Conservation (phyloP, 2,329 filamentous ascomycete genomes). For the Ophiobolus disseminans region DNA sequence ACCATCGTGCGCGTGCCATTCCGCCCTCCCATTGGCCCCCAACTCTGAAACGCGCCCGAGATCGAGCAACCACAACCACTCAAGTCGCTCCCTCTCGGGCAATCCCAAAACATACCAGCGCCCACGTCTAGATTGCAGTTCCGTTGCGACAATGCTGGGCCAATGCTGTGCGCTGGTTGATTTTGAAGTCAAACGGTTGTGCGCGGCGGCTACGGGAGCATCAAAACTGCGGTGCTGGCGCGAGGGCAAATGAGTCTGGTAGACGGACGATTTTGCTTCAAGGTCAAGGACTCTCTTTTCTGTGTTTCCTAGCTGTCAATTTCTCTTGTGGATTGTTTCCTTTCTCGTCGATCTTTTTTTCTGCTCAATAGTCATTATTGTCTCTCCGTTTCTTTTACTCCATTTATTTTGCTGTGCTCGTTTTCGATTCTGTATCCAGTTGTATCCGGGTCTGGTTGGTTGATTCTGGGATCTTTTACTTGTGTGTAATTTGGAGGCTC, state of each 20-base stretch:
- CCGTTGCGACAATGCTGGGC: constrained; percentile 34
- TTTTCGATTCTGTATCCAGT: constrained; percentile 31
- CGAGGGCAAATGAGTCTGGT: constrained; percentile 34
- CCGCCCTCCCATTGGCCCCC: constrained; percentile 29
- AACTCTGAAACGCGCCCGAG: constrained; percentile 34
- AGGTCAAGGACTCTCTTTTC: constrained; percentile 24
- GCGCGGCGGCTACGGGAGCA: constrained; percentile 47
- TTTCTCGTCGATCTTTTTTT: constrained; percentile 42
- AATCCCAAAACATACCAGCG: constrained; percentile 26
- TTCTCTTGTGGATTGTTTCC: constrained; percentile 28
- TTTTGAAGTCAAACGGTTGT: constrained; percentile 47
- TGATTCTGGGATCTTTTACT: constrained; percentile 15
- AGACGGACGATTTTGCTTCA: too few species aligned
- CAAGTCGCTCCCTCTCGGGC: constrained; percentile 25
- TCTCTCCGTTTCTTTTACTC: constrained; percentile 14
- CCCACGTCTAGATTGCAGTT: constrained; percentile 33
- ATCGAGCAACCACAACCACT: constrained; percentile 38
- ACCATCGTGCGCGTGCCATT: too few species aligned
- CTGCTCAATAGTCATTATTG: constrained; percentile 39
- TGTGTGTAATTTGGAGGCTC: constrained; percentile 30
- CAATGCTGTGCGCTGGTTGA: constrained; percentile 38
- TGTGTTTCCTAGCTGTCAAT: constrained; percentile 26
- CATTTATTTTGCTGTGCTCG: constrained; percentile 26
- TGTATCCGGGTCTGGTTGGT: constrained; percentile 17
- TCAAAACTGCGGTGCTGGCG: constrained; percentile 45